These are phyloP conservation scores for Sphaerobolus stellatus DNA, from an alignment of 1,284 basidiomycete genomes.

Conservation along the genomic window DNA sequence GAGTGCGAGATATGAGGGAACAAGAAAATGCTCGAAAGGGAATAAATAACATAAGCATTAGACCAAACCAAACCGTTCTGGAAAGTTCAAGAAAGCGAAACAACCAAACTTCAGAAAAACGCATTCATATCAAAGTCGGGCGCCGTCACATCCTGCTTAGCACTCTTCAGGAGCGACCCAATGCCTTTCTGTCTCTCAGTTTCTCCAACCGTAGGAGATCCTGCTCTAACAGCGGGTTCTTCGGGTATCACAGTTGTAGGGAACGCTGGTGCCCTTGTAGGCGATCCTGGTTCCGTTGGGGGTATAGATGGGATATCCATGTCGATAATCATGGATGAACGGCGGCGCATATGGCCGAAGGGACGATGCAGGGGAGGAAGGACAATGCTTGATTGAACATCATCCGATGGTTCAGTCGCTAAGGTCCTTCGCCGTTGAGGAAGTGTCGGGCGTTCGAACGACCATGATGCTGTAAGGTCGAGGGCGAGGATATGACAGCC, in stretches of 20 bases:
- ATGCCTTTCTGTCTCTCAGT: slow-evolving; percentile 43
- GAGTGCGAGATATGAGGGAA: too few relatives aligned
- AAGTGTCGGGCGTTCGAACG: slow-evolving; percentile 73
- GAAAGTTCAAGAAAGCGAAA: neutral
- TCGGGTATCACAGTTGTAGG: slow-evolving; percentile 2
- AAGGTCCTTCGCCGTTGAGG: slow-evolving; percentile 30
- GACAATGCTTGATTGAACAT: slow-evolving; percentile 33
- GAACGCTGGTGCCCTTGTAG: slow-evolving; percentile 21
- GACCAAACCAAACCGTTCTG: neutral
- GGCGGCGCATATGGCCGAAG: slow-evolving; percentile 51
- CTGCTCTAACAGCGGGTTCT: too few relatives aligned
- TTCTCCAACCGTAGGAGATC: neutral
- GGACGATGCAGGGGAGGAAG: slow-evolving; percentile 42
- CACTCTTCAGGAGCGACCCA: slow-evolving; percentile 81
- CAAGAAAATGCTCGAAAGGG: too few relatives aligned
- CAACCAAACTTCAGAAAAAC: slow-evolving; percentile 44
- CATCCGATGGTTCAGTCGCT: slow-evolving; percentile 9
- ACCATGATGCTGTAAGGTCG: slow-evolving; percentile 85
- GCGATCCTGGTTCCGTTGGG: slow-evolving; percentile 55
- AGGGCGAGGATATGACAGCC: slow-evolving; percentile 92
- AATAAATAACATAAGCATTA: neutral
- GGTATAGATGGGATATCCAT: slow-evolving; percentile 75
- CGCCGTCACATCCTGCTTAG: slow-evolving; percentile 82
- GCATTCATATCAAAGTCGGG: slow-evolving; percentile 84
- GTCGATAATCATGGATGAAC: slow-evolving; percentile 79